Percentiles rank a stretch among this genome's conserved stretches.
phyloP scores from a whole-genome alignment of 2,329 filamentous ascomycete genomes.

The Cladosporium velox region DNA sequence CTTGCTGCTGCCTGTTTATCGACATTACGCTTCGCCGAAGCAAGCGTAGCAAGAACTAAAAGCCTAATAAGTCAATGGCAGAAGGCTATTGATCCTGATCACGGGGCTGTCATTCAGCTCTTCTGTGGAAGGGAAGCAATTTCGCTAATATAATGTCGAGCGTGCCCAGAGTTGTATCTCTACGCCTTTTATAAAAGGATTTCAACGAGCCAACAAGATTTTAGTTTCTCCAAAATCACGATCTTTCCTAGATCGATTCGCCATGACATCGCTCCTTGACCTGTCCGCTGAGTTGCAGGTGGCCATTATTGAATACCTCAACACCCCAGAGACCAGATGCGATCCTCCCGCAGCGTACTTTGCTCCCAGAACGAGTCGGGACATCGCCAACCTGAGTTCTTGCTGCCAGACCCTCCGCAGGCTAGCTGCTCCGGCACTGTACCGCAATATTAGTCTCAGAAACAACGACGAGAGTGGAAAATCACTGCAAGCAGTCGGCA shows the following conservation, averaged over 20 bases:
- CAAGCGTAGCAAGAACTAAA: not conserved
- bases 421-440: not conserved
- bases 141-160: not conserved
- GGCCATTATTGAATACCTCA: not conserved
- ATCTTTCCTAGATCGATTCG: not conserved
- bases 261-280: constrained; percentile 1
- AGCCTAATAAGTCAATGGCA: not conserved
- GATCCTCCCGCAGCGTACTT: not conserved
- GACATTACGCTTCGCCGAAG: not conserved
- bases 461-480: not conserved
- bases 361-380: not conserved
- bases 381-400: not conserved
- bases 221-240: not conserved
- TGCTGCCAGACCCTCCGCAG: not conserved
- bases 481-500: not conserved
- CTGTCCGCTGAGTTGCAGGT: not conserved
- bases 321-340: not conserved
- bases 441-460: not conserved
- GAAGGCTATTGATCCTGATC: not conserved
- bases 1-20: not conserved
- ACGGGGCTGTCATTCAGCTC: not conserved
- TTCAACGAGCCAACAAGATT: not conserved
- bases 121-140: not conserved
- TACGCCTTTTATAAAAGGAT: not conserved
- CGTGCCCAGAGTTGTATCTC: not conserved